Base-by-base conservation (phyloP, 441 rosid species). In the Erysimum cheiri region DNA sequence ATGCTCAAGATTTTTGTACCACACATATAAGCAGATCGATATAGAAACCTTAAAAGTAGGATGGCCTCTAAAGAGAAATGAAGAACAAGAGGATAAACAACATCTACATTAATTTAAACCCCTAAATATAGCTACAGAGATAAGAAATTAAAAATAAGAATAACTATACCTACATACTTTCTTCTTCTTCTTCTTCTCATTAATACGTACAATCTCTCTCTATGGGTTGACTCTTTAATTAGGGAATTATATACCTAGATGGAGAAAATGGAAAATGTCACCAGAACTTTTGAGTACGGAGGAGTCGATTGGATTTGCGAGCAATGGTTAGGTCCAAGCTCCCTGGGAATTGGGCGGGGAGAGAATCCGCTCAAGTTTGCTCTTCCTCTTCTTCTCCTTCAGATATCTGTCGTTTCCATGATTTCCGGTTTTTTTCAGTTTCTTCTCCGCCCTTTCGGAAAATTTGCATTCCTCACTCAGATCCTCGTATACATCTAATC, bases 371-470 rank as follows among this genome's bases (percentile, higher is more conserved):
- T 33, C 3, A 9, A 66, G 0, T 73, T 14, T 55, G 48, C 80
- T 54, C 32, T 75, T 28, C 78, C 77, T 55, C 75, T 77, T 19
- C 62, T 78, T 3, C 28, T 78, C 31, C 33, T 79, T 28, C 83
- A 81, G n/a, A 70, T 83, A 2, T 57, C 75, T 17, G 35, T 80
- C 13, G 78, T 82, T 47, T 36, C 72, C 33, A 7, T 59, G 4
- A 6, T 82, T 39, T 53, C 72, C 4, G 0, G 31, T 24, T 1
- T 70, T 10, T 68, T 83, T 29, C 77, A 80, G 35, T 8, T 69
- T 48, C 44, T 82, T 47, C 79, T 85, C 43, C 53, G 29, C 26
- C 90, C 83, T 65, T 43, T 77, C 12, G 83, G 77, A 35, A 63
- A 67, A 9, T 64, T 68, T 56, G 37, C 58, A 11, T 84, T 82